Evolutionary conservation across 495 filamentous ascomycete genomes (phyloP), one percentile per base, ranked within the genome.

Genomic region (Lepraria neglecta): DNA sequence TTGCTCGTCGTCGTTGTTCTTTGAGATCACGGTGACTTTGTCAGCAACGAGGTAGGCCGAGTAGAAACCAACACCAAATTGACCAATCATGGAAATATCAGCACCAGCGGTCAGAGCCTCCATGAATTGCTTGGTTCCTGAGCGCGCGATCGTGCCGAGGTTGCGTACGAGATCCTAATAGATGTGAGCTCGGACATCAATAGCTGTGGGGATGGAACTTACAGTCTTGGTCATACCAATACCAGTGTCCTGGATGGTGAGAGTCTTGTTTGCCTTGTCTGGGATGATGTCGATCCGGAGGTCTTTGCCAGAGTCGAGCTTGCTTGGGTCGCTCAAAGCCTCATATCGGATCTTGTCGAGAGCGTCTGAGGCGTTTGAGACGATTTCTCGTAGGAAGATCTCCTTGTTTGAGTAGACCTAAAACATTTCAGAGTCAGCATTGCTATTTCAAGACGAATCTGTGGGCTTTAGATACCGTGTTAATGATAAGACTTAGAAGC

Each of bases 11-110:
- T 98, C 94, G 74, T 98, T 98, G 86, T 96, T 80, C 86, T 97
- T 98, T 67, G 92, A 96, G 72, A 95, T 71, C 69, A 97, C 90
- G 69, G 89, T 95, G 68, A 98, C 94, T 65, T 82, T 83, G 85
- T 98, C 94, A 70, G 94, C 94, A 69, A 98, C 94, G 59, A 98
- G 90, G 84, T 98, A 98, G 66, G 94, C 94, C 57, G 94, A 98
- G 86, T 98, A 98, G 90, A 98, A 98, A 89, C 94, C 94, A 70
- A 98, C 94, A 92, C 94, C 94, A 78, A 98, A 98, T 82, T 98
- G 94, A 70, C 94, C 94, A 78, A 98, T 98, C 94, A 98, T 97
- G 80, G 94, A 97, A 69, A 98, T 92, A 80, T 98, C 94, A 71
- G 95, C 94, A 83, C 94, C 94, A 66, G 94, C 94, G 71, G 90